Evolutionary conservation across 352 stramenopile genomes (phyloP), one percentile per base, ranked within the genome.

Genomic region (Elongisporangium prolatum): DNA sequence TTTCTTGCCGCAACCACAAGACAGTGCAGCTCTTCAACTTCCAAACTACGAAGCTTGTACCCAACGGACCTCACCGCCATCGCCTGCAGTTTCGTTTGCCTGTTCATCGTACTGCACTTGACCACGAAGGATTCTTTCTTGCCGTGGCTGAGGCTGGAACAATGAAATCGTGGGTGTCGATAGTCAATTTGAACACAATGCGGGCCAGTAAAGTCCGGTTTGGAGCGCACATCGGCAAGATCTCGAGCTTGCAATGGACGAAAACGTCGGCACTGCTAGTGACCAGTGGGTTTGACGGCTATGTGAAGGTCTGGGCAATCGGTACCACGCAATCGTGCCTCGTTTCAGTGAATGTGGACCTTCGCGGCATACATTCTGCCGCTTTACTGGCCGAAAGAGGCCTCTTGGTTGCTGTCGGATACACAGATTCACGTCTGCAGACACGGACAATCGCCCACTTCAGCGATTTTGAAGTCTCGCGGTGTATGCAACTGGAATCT

Each of bases 241-340:
- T 90, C 3, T 75, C 76, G 9, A 59, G 56, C 1, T 60, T 90
- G 16, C 59, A 78, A 54, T 90, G 80, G 80, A 90, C 80, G 1
- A 63, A 37, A 9, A 52, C 10, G 4, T 68, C 69, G 37, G 66
- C 67, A 0, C 61, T 88, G 16, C 59, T 90, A 16, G 17, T 83
- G 50, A 80, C 77, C 13, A 74, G 65, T 24, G 77, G 80, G 4
- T 55, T 64, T 18, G 80, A 90, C 48, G 80, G 80, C 8, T 90
- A 88, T 62, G 60, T 88, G 22, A 86, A 84, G 52, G n/a, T 88
- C 17, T 90, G 80, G 80, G 72, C 87, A 44, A 50, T 77, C 2
- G 53, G 64, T 14, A 9, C 57, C 2, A 56, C 21, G 21, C 22
- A 24, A 1, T n/a, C 47, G 11, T 75, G 67, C n/a, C 56, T 69